Evolutionary conservation across 768 basidiomycete genomes (phyloP), one percentile per base, ranked within the genome.

Genomic region (Suillus subaureus): DNA sequence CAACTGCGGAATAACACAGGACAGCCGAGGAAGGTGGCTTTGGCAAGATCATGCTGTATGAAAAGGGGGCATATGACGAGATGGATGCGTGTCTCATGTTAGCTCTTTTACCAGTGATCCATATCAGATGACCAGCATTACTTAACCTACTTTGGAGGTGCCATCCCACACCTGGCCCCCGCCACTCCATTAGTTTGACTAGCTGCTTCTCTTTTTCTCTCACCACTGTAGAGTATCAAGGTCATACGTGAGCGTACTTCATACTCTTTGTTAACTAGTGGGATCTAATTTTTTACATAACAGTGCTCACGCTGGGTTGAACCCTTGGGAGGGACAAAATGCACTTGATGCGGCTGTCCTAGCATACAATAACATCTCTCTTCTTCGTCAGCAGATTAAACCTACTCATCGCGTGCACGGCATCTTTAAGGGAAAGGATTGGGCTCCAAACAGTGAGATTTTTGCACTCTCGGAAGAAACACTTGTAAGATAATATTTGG

Each of bases 321-420:
- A 87, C 21, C 91, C 91, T 23, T 92, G 91, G 91, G 89, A 92
- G 72, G 91, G 90, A 4, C 82, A 79, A 66, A 93, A 93, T 68
- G 89, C 91, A 2, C 78, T 92, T 11, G 92, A 94, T 73, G 92
- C 93, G 0, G 91, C 91, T 12, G 88, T 92, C 4, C 79, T 91
- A 9, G 88, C 89, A 15, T 93, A 93, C 72, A 89, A 84, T 62
- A 89, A 88, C 64, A 86, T 94, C n/a, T 86, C 90, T 0, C 85
- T 86, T 15, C 81, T 95, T n/a, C 84, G 92, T 7, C 93, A 95
- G 73, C 92, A 94, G 70, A 79, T 93, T 13, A 81, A 82, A 62
- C 91, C 92, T 0, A 86, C 85, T 0, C 84, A 88, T 67, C 86
- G 91, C 54, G 85, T 93, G 6, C 91, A 94, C 70, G 90, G 91